Evolutionary conservation across 2,329 filamentous ascomycete genomes (phyloP).

Genomic region (Pestalotiopsis sp.): DNA sequence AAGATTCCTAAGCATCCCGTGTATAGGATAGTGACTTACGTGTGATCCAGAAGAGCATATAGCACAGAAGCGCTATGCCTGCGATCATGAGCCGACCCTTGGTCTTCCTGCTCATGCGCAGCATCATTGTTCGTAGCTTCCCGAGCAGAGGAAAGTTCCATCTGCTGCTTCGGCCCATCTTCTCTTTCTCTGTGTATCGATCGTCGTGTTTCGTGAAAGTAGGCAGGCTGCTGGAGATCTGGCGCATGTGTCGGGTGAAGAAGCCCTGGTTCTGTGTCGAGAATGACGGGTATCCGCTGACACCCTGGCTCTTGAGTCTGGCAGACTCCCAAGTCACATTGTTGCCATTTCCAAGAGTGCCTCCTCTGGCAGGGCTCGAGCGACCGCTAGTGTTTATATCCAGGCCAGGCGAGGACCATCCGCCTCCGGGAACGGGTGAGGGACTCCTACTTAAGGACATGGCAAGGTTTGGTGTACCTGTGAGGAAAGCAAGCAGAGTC

Average conservation of each 20-base stretch:
- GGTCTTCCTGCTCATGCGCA: conserved; percentile 64
- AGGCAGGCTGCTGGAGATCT: conserved; percentile 78
- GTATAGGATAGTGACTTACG: conserved; percentile 59
- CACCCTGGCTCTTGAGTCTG: conserved; percentile 74
- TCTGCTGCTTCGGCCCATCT: conserved; percentile 63
- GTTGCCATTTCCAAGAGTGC: conserved; percentile 52
- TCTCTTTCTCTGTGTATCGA: conserved; percentile 76
- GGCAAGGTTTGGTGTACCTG: conserved; percentile 57
- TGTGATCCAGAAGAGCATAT: conserved; percentile 71
- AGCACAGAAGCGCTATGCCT: conserved; percentile 61
- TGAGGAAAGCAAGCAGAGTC: conserved; percentile 19
- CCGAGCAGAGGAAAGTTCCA: conserved; percentile 53
- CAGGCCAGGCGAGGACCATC: conserved; percentile 85
- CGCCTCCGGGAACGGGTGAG: conserved; percentile 80
- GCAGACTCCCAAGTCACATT: conserved; percentile 81
- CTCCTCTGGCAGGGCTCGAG: conserved; percentile 62
- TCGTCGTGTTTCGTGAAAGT: conserved; percentile 59
- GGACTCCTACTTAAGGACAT: conserved; percentile 91
- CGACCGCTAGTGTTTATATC: conserved; percentile 71
- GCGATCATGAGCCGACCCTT: conserved; percentile 65
- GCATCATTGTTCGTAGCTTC: conserved; percentile 47
- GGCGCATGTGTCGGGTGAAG: conserved; percentile 82
- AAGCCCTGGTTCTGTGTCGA: conserved; percentile 83
- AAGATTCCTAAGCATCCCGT: conserved; percentile 9
- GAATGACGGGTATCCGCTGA: conserved; percentile 78